Base-by-base conservation (phyloP, 163 green algal genomes). In the Trebouxiophyceae sp. region DNA sequence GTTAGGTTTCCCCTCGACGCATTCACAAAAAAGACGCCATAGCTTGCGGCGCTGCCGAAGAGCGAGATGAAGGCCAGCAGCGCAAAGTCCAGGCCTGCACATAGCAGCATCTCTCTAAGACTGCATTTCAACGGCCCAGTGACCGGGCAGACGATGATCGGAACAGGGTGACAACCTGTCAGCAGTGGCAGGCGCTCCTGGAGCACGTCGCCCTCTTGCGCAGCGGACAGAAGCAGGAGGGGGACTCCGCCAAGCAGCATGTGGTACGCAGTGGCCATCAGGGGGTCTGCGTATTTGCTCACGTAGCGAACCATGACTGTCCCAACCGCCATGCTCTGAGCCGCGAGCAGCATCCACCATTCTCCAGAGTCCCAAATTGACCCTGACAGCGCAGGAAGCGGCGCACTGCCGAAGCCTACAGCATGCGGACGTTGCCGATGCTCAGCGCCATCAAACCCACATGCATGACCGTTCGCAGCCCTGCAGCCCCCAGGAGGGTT, bases 11-110 rank as follows among this genome's bases (percentile, higher is more conserved):
- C 67, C 27, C 65, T 63, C 19, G 72, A 81, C 0, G 81, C 85
- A 39, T 90, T 86, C 67, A 86, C 92, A 74, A 96, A 97, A 69
- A 97, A 97, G 1, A 96, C 86, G 8, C 85, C 90, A 69, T 97
- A 97, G 57, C 73, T 84, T 63, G 87, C 87, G 3, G 91, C 91
- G 2, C 89, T 90, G 6, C 90, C 90, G 19, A 96, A 69, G 45
- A 95, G 20, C 0, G 84, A 89, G 1, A 93, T 75, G 63, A 96
- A 97, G 22, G 80, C 27, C 57, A 96, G 80, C n/a, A 84, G 73
- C 7, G 63, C 32, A 0, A 63, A 58, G 62, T 96, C 88, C 1
- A 31, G 44, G 16, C 67, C 75, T 83, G 77, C 65, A 31, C 58
- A 27, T n/a, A n/a, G 33, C 26, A 22, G 6, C 56, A 45, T 44